These are phyloP conservation scores for Galeopsis tetrahit DNA, from an alignment of 257 asterid species.

Conservation along the genomic window DNA sequence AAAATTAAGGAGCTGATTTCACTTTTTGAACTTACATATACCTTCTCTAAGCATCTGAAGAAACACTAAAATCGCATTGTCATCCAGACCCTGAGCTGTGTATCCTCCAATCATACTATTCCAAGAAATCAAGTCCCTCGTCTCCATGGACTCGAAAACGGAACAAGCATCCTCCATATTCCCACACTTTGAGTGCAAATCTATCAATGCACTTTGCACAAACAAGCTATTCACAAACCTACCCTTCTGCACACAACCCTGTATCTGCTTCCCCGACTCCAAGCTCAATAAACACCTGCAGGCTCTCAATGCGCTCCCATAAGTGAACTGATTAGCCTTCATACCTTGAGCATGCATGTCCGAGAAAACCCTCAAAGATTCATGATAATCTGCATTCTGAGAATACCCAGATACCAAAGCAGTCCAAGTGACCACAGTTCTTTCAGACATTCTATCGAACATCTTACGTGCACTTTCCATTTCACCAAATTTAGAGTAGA, in stretches of 20 bases:
- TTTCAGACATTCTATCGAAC: slow-evolving; percentile 45
- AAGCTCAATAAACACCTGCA: slow-evolving; percentile 23
- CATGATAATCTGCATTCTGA: slow-evolving; percentile 41
- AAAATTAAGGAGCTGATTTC: slow-evolving; percentile 2
- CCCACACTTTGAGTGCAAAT: slow-evolving; percentile 64
- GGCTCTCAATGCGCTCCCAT: slow-evolving; percentile 57
- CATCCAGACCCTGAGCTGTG: slow-evolving; percentile 41
- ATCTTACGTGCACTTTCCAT: slow-evolving; percentile 46
- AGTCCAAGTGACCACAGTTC: slow-evolving; percentile 65
- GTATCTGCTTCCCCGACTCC: no score
- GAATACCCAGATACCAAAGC: slow-evolving; percentile 61
- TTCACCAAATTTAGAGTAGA: slow-evolving; percentile 45
- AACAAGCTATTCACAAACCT: slow-evolving; percentile 40
- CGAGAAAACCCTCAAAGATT: slow-evolving; percentile 47
- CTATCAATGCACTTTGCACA: slow-evolving; percentile 66
- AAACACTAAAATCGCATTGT: slow-evolving; percentile 42
- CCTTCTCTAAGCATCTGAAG: slow-evolving; percentile 56
- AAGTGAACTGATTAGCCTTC: slow-evolving; percentile 62
- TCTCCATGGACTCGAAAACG: slow-evolving; percentile 47
- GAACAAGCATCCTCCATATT: slow-evolving; percentile 51
- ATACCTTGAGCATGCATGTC: slow-evolving; percentile 51
- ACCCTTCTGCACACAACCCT: not conserved
- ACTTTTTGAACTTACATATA: slow-evolving; percentile 15
- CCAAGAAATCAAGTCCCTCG: slow-evolving; percentile 64
- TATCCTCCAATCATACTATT: slow-evolving; percentile 66